phyloP scores from a whole-genome alignment of 768 basidiomycete genomes.

The Kwoniella mangroviensis region DNA sequence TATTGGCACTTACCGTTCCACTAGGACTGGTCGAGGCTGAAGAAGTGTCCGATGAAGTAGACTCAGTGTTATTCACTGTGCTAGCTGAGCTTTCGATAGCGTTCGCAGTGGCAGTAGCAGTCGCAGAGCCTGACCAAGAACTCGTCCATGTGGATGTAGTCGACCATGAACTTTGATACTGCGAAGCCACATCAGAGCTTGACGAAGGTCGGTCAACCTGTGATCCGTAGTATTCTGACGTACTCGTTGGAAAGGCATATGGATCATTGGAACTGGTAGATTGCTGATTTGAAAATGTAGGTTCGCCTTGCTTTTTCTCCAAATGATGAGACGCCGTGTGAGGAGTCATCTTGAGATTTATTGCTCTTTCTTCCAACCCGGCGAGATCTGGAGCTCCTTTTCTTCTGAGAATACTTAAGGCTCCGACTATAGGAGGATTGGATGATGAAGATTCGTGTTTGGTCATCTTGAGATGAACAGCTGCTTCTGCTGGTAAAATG shows the following conservation, averaged over 20 bases:
- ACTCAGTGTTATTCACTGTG: not conserved
- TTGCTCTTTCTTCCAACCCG: conserved; percentile 4
- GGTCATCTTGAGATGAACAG: conserved; percentile 11
- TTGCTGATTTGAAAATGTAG: not conserved
- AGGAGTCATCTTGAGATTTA: conserved; percentile 12
- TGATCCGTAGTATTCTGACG: too few species aligned
- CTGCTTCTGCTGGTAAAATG: not conserved
- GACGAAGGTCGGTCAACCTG: too few species aligned
- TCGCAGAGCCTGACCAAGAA: not conserved
- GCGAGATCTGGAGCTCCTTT: not conserved
- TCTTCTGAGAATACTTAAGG: not conserved
- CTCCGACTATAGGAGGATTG: not conserved
- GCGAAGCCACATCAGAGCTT: not conserved
- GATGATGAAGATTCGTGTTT: not conserved
- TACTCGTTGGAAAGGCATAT: not conserved
- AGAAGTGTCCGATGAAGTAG: too few species aligned
- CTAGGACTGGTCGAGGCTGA: not conserved
- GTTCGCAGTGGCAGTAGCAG: not conserved
- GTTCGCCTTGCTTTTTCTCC: not conserved
- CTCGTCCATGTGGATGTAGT: not conserved
- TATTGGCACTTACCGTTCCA: not conserved
- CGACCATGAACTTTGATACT: not conserved
- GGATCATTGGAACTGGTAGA: not conserved
- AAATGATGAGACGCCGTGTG: not conserved
- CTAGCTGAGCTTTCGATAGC: not conserved